Evolutionary conservation across 352 stramenopile species (phyloP).

Genomic region (Pythium apleroticum): DNA sequence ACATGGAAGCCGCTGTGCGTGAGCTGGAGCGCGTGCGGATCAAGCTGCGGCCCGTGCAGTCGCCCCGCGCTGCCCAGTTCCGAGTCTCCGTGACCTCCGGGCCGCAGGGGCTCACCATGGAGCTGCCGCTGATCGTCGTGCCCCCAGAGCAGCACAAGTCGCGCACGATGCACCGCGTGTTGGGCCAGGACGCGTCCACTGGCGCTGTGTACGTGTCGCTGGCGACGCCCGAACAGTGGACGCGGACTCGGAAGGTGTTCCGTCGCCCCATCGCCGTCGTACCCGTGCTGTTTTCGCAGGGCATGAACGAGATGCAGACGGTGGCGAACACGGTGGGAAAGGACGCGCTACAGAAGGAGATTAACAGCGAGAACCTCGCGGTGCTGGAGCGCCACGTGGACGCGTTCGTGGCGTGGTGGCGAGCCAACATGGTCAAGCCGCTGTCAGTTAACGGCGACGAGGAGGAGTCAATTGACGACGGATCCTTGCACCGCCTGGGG

Average conservation of each 20-base stretch:
- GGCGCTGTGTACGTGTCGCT: constrained; percentile 71
- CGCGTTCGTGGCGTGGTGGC: constrained; percentile 38
- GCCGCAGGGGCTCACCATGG: constrained; percentile 58
- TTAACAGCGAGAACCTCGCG: constrained; percentile 74
- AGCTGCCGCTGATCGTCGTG: constrained; percentile 72
- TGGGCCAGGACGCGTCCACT: constrained; percentile 71
- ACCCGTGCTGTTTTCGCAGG: constrained; percentile 84
- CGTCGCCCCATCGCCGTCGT: constrained; percentile 60
- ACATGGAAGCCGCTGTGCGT: constrained; percentile 80
- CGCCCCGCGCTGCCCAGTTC: constrained; percentile 58
- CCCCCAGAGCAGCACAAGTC: constrained; percentile 25
- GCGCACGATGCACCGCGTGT: constrained; percentile 71
- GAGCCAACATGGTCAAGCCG: constrained; percentile 41
- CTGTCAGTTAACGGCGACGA: neutral
- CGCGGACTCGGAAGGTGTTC: constrained; percentile 62
- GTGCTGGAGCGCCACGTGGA: constrained; percentile 59
- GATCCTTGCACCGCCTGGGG: constrained; percentile 11
- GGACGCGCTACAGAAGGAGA: constrained; percentile 74
- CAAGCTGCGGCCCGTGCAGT: constrained; percentile 68
- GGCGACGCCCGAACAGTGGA: constrained; percentile 40
- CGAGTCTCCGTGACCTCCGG: constrained; percentile 70
- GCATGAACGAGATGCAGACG: constrained; percentile 94
- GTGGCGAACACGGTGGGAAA: constrained; percentile 88
- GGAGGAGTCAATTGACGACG: neutral
- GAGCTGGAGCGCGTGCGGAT: constrained; percentile 69